Conservation (phyloP, 2,329 filamentous ascomycete genomes). For the Fusarium chuoi region DNA sequence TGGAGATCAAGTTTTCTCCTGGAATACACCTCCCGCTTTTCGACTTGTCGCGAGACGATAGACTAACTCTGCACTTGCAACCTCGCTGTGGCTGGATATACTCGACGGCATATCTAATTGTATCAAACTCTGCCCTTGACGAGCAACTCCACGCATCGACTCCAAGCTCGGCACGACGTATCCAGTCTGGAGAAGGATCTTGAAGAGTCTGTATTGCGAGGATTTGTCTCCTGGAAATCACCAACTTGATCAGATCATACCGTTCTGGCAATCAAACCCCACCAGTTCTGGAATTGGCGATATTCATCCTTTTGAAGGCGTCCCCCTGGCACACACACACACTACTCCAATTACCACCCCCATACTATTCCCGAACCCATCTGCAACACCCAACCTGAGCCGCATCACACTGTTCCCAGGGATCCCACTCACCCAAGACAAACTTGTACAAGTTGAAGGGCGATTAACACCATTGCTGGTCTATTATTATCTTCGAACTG, state of each 20-base stretch:
- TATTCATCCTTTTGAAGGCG: background rate
- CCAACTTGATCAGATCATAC: constrained; percentile 2
- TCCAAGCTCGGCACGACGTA: background rate
- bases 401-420: constrained; percentile 6
- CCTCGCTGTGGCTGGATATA: background rate
- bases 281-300: constrained; percentile 5
- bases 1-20: constrained; percentile 8
- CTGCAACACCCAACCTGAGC: constrained; percentile 3
- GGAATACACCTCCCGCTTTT: constrained; percentile 5
- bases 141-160: background rate
- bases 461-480: background rate
- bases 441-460: background rate
- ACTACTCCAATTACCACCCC: background rate
- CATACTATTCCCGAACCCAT: constrained; percentile 19
- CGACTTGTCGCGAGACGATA: background rate
- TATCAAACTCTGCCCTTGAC: background rate
- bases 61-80: background rate
- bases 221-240: background rate
- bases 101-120: background rate
- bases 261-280: background rate
- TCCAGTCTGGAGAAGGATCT: constrained; percentile 1
- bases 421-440: constrained; percentile 1
- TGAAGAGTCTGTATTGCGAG: background rate
- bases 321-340: constrained; percentile 4
- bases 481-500: background rate